Conservation (phyloP, 345 rosid species). For the Citrus australasica region DNA sequence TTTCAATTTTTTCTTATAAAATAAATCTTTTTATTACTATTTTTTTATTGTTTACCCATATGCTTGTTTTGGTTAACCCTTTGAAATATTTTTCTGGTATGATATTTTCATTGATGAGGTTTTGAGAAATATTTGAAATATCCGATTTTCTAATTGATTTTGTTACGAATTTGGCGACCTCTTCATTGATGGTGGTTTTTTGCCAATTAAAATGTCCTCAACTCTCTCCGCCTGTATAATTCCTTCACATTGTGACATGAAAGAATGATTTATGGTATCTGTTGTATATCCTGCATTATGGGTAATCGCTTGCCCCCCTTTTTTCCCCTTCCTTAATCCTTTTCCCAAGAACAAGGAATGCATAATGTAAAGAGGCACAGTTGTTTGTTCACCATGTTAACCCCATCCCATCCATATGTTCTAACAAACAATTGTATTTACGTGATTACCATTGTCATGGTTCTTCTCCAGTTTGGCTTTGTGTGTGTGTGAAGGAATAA, state of each 20-base stretch:
- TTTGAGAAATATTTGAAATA: not conserved
- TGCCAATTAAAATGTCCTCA: not conserved
- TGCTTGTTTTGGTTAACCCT: not conserved
- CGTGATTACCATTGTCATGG: not conserved
- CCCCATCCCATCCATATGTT: not conserved
- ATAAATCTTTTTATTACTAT: not conserved
- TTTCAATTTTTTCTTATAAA: not conserved
- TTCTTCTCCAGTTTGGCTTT: not conserved
- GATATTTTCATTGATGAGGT: not conserved
- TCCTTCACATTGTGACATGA: not conserved
- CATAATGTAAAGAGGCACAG: not conserved
- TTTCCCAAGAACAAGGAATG: not conserved
- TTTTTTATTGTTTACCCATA: not conserved
- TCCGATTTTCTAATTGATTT: not conserved
- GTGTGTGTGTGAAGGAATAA: not conserved
- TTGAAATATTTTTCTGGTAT: slow-evolving; percentile 1
- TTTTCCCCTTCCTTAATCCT: not conserved
- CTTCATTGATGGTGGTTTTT: not conserved
- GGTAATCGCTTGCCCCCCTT: not conserved
- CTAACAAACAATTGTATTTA: not conserved
- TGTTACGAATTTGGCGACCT: not conserved
- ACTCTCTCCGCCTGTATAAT: not conserved
- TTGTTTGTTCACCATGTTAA: not conserved
- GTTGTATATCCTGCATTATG: not conserved
- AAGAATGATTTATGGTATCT: not conserved